phyloP scores from a whole-genome alignment of 805 yeast species.

The Myxozyma monticola region DNA sequence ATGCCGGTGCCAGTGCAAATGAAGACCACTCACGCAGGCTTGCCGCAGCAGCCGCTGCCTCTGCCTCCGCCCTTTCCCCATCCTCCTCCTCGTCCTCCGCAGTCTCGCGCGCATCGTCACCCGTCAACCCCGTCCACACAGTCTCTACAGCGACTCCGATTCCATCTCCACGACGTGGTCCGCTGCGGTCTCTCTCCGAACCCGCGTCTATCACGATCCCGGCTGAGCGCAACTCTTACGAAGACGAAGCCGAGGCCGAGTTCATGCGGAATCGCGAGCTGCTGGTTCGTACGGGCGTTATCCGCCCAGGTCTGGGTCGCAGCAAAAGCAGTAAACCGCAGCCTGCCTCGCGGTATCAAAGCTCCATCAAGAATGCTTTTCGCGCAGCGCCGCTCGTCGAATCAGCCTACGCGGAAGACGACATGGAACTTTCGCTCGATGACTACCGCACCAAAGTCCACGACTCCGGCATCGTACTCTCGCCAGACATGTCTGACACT shows the following conservation, averaged over 20 bases:
- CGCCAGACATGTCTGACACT: background rate
- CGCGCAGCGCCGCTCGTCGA: background rate
- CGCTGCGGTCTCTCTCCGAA: slow-evolving; percentile 10
- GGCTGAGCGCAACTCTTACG: slow-evolving; percentile 27
- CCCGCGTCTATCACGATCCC: slow-evolving; percentile 29
- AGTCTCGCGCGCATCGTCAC: background rate
- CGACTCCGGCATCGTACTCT: slow-evolving; percentile 10
- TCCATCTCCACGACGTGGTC: slow-evolving; percentile 2
- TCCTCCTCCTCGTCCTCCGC: slow-evolving; percentile 5
- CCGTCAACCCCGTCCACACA: background rate
- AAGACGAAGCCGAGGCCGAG: slow-evolving; percentile 25
- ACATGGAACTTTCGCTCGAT: background rate
- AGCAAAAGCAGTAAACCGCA: background rate
- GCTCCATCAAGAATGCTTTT: background rate
- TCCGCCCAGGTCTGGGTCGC: background rate
- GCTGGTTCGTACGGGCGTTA: slow-evolving; percentile 18
- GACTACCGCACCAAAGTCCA: background rate
- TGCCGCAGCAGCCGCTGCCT: background rate
- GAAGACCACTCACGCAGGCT: background rate
- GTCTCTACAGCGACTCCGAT: slow-evolving; percentile 13
- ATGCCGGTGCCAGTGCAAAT: background rate
- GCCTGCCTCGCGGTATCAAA: background rate
- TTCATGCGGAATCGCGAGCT: slow-evolving; percentile 21
- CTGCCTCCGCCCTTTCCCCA: slow-evolving; percentile 1
- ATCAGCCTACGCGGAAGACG: background rate